Evolutionary conservation across 2,329 filamentous ascomycete genomes (phyloP).

Genomic region (Aspergillus floridensis): DNA sequence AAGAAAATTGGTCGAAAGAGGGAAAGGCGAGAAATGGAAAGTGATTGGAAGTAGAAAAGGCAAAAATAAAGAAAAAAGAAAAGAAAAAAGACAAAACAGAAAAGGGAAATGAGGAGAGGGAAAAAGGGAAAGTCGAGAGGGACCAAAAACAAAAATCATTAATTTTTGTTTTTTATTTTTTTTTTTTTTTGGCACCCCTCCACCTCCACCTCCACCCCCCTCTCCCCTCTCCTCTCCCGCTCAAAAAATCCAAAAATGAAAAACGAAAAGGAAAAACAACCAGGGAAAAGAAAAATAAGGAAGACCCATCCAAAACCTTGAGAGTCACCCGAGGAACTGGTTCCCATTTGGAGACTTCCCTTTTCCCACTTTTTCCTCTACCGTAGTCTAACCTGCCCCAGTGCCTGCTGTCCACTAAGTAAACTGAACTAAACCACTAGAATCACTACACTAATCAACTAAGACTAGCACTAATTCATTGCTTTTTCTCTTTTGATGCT

Average conservation of each 20-base stretch:
- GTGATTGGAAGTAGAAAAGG: not conserved
- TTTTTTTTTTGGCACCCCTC: too few species aligned
- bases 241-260: constrained; percentile 7
- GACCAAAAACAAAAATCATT: not conserved
- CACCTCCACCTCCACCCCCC: too few species aligned
- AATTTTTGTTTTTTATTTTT: too few species aligned
- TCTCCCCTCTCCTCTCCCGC: not conserved
- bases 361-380: constrained; percentile 11
- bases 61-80: not conserved
- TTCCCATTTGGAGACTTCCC: constrained; percentile 26
- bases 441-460: too few species aligned
- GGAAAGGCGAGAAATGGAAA: not conserved
- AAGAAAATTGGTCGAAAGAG: not conserved
- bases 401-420: not conserved
- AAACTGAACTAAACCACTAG: too few species aligned
- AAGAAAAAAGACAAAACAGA: constrained; percentile 1
- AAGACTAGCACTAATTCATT: not conserved
- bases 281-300: constrained; percentile 10
- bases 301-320: constrained; percentile 19
- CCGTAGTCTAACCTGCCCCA: not conserved
- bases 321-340: constrained; percentile 35
- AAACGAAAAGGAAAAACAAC: constrained; percentile 12
- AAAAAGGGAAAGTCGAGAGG: constrained; percentile 6
- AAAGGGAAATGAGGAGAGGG: constrained; percentile 3
- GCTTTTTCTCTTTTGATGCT: not conserved